A percentile compares a stretch with the other conserved stretches of the same genome.
Conservation (phyloP, 2,329 filamentous ascomycete species). For the Onygenales sp. region DNA sequence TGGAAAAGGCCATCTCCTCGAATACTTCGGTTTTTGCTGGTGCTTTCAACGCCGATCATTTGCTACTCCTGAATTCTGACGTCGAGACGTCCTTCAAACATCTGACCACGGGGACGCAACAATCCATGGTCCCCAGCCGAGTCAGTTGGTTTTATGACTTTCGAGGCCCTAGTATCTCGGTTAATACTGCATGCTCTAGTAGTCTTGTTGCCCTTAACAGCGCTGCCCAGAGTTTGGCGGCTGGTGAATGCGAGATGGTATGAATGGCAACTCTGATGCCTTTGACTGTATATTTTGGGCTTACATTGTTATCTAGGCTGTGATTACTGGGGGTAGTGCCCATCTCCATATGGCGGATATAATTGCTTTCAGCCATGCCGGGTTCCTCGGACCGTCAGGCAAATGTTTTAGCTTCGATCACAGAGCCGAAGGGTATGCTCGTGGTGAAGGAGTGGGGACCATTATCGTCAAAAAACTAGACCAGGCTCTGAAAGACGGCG, state of each 20-base stretch:
- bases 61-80: slow-evolving; percentile 7
- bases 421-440: slow-evolving; percentile 31
- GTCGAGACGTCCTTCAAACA: slow-evolving; percentile 9
- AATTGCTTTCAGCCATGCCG: slow-evolving; percentile 5
- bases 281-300: not conserved
- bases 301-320: slow-evolving; percentile 1
- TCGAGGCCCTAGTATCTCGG: slow-evolving; percentile 15
- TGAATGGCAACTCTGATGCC: too few relatives aligned
- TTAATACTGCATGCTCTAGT: slow-evolving; percentile 21
- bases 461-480: slow-evolving; percentile 32
- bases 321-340: slow-evolving; percentile 8
- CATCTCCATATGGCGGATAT: slow-evolving; percentile 5
- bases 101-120: slow-evolving; percentile 12
- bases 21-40: slow-evolving; percentile 12
- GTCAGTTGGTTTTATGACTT: slow-evolving; percentile 21
- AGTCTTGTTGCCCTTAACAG: slow-evolving; percentile 20
- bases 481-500: slow-evolving; percentile 27
- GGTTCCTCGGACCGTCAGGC: slow-evolving; percentile 14
- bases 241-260: slow-evolving; percentile 11
- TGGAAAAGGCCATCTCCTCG: slow-evolving; percentile 10
- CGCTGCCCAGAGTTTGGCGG: slow-evolving; percentile 15
- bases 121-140: slow-evolving; percentile 18
- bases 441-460: slow-evolving; percentile 33
- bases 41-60: slow-evolving; percentile 12
- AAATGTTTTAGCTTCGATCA: slow-evolving; percentile 22